A percentile compares a stretch with the other conserved stretches of the same genome.
These are phyloP conservation scores for Paecilomyces sp. DNA, from an alignment of 2,329 filamentous ascomycete species.

Conservation along the genomic window DNA sequence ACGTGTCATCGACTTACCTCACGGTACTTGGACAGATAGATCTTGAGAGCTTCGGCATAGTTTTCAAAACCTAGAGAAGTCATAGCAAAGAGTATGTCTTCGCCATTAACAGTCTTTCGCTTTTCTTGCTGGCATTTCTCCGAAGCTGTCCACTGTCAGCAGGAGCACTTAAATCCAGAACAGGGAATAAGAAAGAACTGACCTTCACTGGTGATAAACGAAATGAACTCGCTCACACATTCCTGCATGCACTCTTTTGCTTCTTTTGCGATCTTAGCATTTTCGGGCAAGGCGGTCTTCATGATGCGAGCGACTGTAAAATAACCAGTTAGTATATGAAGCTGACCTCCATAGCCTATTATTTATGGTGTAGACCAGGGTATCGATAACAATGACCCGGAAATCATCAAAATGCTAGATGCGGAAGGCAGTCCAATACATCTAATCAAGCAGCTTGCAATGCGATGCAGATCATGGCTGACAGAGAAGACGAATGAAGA, in stretches of 20 bases:
- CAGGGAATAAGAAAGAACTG: conserved; percentile 6
- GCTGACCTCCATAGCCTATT: conserved; percentile 24
- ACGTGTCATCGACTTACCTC: conserved; percentile 65
- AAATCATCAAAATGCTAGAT: conserved; percentile 35
- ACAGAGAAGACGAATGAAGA: conserved; percentile 36
- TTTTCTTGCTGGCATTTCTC: conserved; percentile 99
- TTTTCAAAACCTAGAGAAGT: conserved; percentile 98
- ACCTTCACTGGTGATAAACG: conserved; percentile 99
- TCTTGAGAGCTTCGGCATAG: conserved; percentile 95
- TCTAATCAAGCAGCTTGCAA: conserved; percentile 4
- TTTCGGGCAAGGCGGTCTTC: conserved; percentile 95
- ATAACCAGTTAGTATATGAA: conserved; percentile 86
- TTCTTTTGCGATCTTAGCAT: conserved; percentile 98
- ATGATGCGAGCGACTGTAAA: conserved; percentile 97
- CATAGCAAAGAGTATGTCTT: conserved; percentile 98
- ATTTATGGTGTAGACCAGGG: conserved; percentile 8
- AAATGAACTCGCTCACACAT: conserved; percentile 99
- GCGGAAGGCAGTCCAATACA: conserved; percentile 2
- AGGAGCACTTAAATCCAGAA: background rate
- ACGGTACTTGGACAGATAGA: conserved; percentile 94
- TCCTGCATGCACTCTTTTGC: conserved; percentile 99
- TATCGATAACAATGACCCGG: conserved; percentile 13
- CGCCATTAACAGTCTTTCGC: conserved; percentile 96
- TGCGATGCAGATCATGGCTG: conserved; percentile 41
- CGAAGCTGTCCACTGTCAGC: conserved; percentile 58